Conservation (phyloP, 2,329 filamentous ascomycete genomes). For the Pezicula neosporulosa region DNA sequence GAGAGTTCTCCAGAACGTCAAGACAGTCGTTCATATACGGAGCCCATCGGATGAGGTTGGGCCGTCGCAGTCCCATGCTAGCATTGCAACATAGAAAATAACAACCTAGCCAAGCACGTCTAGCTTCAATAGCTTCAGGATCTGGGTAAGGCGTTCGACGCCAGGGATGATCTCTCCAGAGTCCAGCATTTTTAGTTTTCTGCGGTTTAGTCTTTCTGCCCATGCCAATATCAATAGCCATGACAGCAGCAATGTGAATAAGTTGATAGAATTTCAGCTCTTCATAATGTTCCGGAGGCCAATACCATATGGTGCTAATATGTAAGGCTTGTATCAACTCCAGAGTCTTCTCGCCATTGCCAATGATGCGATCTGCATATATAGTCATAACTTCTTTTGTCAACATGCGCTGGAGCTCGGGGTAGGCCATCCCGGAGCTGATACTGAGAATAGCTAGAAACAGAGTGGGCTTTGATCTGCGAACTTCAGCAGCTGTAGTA, state of each 20-base stretch:
- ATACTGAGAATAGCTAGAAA: slow-evolving; percentile 67
- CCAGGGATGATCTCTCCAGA: slow-evolving; percentile 38
- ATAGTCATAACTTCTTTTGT: slow-evolving; percentile 45
- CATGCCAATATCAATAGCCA: slow-evolving; percentile 38
- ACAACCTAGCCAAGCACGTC: slow-evolving; percentile 30
- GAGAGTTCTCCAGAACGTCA: slow-evolving; percentile 36
- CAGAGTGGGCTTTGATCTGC: slow-evolving; percentile 57
- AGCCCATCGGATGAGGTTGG: slow-evolving; percentile 40
- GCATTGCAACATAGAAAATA: slow-evolving; percentile 35
- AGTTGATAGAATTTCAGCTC: slow-evolving; percentile 48
- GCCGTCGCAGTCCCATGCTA: slow-evolving; percentile 39
- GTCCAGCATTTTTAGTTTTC: slow-evolving; percentile 33
- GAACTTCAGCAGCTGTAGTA: slow-evolving; percentile 51
- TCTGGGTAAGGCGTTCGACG: slow-evolving; percentile 33
- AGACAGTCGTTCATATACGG: slow-evolving; percentile 41
- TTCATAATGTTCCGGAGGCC: slow-evolving; percentile 42
- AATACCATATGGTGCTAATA: slow-evolving; percentile 46
- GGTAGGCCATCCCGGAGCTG: slow-evolving; percentile 53
- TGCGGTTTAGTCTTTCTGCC: slow-evolving; percentile 26
- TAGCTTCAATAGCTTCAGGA: slow-evolving; percentile 28
- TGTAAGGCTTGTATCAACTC: slow-evolving; percentile 48
- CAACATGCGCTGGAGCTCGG: slow-evolving; percentile 36
- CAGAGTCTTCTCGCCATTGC: slow-evolving; percentile 45
- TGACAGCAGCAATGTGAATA: slow-evolving; percentile 46
- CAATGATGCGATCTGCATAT: slow-evolving; percentile 44